A percentile compares a stretch with the other conserved stretches of the same genome.
Evolutionary conservation across 371 early-diverging fungal genomes (phyloP).

Genomic region (Syncephalastrum sp.): DNA sequence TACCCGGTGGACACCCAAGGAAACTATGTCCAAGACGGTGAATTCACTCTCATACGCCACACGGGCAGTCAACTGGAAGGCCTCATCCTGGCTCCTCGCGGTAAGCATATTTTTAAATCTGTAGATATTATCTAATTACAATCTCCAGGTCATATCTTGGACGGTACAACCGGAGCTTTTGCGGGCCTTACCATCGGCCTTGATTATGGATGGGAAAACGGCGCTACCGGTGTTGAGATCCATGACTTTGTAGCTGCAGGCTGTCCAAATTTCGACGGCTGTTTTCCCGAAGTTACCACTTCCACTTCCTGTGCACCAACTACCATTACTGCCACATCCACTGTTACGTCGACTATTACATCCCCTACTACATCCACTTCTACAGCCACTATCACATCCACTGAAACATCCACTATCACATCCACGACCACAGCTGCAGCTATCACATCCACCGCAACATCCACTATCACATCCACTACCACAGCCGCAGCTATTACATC

Average conservation of each 20-base stretch:
- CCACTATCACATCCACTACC: background rate
- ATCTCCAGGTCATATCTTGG: slow-evolving; percentile 12
- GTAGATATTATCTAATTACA: background rate
- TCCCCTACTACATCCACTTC: background rate
- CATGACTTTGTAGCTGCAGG: slow-evolving; percentile 11
- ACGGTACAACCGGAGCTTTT: slow-evolving; percentile 22
- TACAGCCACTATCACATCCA: background rate
- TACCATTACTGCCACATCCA: background rate
- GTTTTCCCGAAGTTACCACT: slow-evolving; percentile 6
- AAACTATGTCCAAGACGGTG: slow-evolving; percentile 8
- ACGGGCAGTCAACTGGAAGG: slow-evolving; percentile 21
- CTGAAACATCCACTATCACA: background rate
- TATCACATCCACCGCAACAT: background rate
- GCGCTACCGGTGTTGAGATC: slow-evolving; percentile 13
- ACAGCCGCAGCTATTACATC: background rate
- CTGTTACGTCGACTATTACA: background rate
- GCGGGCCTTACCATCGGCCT: slow-evolving; percentile 20
- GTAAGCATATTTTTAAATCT: slow-evolving; percentile 5
- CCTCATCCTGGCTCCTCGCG: slow-evolving; percentile 21
- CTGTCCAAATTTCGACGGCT: slow-evolving; percentile 14
- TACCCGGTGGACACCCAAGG: slow-evolving; percentile 19
- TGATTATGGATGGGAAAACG: slow-evolving; percentile 15
- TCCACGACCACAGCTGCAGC: too few relatives aligned
- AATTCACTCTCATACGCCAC: slow-evolving; percentile 13
- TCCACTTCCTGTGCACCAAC: too few relatives aligned